phyloP scores from a whole-genome alignment of 192 early-diverging fungal genomes.

The Paraglomus occultum region DNA sequence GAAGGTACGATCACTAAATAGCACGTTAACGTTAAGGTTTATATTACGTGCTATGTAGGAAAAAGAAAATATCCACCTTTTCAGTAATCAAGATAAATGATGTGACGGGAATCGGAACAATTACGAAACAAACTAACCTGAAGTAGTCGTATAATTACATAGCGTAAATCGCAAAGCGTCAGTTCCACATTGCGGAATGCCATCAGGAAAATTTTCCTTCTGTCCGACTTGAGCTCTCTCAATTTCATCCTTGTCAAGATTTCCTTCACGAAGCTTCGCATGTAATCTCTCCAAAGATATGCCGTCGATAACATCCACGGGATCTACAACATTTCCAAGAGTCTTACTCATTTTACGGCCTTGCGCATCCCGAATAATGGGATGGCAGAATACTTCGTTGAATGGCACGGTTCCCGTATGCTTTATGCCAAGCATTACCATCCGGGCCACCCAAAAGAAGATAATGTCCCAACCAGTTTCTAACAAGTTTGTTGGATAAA shows the following conservation, averaged over 20 bases:
- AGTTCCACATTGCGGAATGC: slow-evolving; percentile 97
- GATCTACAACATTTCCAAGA: slow-evolving; percentile 98
- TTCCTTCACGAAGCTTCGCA: slow-evolving; percentile 73
- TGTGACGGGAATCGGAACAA: slow-evolving; percentile 22
- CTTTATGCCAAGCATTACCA: slow-evolving; percentile 98
- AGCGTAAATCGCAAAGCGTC: slow-evolving; percentile 89
- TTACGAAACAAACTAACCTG: slow-evolving; percentile 6
- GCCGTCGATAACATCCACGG: slow-evolving; percentile 94
- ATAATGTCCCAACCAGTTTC: slow-evolving; percentile 99
- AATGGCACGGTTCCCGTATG: slow-evolving; percentile 96
- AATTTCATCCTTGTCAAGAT: slow-evolving; percentile 89
- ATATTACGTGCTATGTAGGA: slow-evolving; percentile 70
- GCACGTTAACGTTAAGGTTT: slow-evolving; percentile 90
- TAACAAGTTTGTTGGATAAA: slow-evolving; percentile 88
- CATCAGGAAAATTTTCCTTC: slow-evolving; percentile 87
- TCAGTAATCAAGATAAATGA: background rate
- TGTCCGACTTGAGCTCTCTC: slow-evolving; percentile 84
- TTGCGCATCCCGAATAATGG: slow-evolving; percentile 97
- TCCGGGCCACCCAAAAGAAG: slow-evolving; percentile 99
- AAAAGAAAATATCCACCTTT: background rate
- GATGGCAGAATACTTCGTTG: slow-evolving; percentile 93
- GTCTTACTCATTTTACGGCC: slow-evolving; percentile 98
- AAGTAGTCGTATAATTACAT: slow-evolving; percentile 67
- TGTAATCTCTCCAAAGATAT: slow-evolving; percentile 79
- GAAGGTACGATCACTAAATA: slow-evolving; percentile 99